Base-by-base conservation (phyloP, 345 rosid genomes). In the Trapa bicornis region DNA sequence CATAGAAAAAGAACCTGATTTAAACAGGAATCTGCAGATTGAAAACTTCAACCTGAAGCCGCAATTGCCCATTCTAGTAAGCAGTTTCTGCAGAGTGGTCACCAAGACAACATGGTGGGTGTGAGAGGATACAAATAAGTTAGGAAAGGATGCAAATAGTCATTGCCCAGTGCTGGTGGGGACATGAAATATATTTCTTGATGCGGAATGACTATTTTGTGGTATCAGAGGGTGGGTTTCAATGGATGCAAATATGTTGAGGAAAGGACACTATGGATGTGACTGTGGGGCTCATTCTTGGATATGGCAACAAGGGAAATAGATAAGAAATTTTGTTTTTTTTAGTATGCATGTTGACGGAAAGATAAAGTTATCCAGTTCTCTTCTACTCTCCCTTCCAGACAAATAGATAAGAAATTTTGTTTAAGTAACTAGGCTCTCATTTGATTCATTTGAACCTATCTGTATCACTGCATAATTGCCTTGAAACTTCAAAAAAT, bases 21-120 rank as follows among this genome's bases (percentile, higher is more conserved):
- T 89, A 52, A 96, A 76, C 33, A 92, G 89, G 63, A 92, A 92
- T 82, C 79, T 86, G 80, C 83, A 84, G 67, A 86, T 80, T 37
- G 89, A 80, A 72, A 87, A 80, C 77, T 92, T 86, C 81, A 84
- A 76, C 63, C 81, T 79, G 81, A 84, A 85, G 76, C 80, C 86
- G 79, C 96, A 87, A 81, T 92, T 92, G 65, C 98, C 98, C 98
- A 92, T 89, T 71, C 45, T 65, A 47, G 61, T 71, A 61, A 67
- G 37, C 61, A 70, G 75, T 68, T 47, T 68, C 22, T 2, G 61
- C 50, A 56, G 41, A 47, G 61, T 66, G 72, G 67, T 58, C 67
- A 60, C 68, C 60, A 66, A 66, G 54, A 67, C 32, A 52, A 15
- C 7, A 1, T 41, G 43, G 43, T 41, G 67, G 6, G 56, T 57